Base-by-base conservation (phyloP, 441 rosid species). In the Erodium texanum region DNA sequence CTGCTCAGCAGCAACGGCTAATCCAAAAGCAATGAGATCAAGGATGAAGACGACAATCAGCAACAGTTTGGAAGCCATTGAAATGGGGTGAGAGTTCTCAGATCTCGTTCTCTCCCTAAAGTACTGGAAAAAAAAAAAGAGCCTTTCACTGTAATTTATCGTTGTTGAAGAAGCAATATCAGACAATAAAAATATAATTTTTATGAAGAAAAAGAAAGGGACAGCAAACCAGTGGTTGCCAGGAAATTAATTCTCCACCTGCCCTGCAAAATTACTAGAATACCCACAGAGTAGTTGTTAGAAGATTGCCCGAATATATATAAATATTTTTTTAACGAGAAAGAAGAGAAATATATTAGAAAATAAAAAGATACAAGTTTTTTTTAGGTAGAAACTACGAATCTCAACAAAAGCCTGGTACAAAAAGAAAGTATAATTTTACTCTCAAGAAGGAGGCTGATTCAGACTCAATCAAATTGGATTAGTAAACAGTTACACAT, bases 181-280 rank as follows among this genome's bases (percentile, higher is more conserved):
- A 10, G 29, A 43, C 1, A 43, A 43, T 43, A 63, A 9, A 61
- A 23, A 56, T 61, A 12, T 3, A 9, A 15, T 45, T 20, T 24
- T 59, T 15, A 0, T 5, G 18, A 29, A 0, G 38, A 1, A 16
- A 74, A 36, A 24, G 29, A 10, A 15, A 69, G 50, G 2, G 66
- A 1, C 18, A 38, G 61, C 29, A 27, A 27, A 27, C 29, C 29
- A 27, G 29, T 27, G 29, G 29, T 27, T 27, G 82, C 76, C 86
- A 54, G 54, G 75, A 75, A 48, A 75, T 41, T 65, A 52, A 62
- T n/a, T 45, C 73, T 66, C 71, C 71, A 81, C 70, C 84, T 64
- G 70, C 61, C 19, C 29, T 1, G 34, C 29, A 54, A 66, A 24
- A 45, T 45, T 45, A 16, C 54, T 18, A 45, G 2, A 12, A 45